Evolutionary conservation across 2,329 filamentous ascomycete genomes (phyloP).

Genomic region (Xylariaceae sp.): DNA sequence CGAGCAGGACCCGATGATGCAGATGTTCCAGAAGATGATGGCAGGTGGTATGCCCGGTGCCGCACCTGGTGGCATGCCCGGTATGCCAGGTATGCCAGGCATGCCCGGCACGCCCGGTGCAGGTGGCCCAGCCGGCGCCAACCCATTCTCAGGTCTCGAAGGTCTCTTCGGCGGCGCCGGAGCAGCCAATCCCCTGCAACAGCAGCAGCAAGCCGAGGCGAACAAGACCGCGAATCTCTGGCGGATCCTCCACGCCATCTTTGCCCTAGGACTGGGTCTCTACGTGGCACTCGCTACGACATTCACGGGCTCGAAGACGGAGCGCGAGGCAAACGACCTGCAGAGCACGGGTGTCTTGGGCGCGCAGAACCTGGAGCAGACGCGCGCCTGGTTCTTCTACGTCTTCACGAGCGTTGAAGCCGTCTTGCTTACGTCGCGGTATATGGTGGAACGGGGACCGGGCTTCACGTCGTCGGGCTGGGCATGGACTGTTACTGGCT

Average conservation of each 20-base stretch:
- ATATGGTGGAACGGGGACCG: slow-evolving; percentile 58
- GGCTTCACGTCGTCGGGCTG: slow-evolving; percentile 51
- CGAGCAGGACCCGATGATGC: slow-evolving; percentile 62
- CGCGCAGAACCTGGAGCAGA: slow-evolving; percentile 31
- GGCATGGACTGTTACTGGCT: slow-evolving; percentile 56
- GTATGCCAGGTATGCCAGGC: not conserved
- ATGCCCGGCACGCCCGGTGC: too few species aligned
- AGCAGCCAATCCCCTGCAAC: slow-evolving; percentile 32
- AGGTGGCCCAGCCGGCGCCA: slow-evolving; percentile 33
- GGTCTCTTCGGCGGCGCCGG: slow-evolving; percentile 31
- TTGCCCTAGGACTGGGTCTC: slow-evolving; percentile 63
- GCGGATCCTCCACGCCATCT: slow-evolving; percentile 67
- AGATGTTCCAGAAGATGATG: slow-evolving; percentile 68
- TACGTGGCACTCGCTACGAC: slow-evolving; percentile 64
- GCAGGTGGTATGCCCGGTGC: slow-evolving; percentile 32
- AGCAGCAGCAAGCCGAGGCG: slow-evolving; percentile 27
- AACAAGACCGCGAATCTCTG: slow-evolving; percentile 51
- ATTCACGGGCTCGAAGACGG: slow-evolving; percentile 61
- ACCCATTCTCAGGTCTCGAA: slow-evolving; percentile 32
- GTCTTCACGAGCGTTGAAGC: slow-evolving; percentile 76
- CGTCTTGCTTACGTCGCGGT: slow-evolving; percentile 63
- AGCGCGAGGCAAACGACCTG: slow-evolving; percentile 45
- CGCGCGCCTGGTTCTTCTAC: slow-evolving; percentile 61
- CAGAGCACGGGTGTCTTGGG: slow-evolving; percentile 31
- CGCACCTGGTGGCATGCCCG: slow-evolving; percentile 18